Evolutionary conservation across 164 flowering plant genomes (phyloP).

Genomic region (Saururus chinensis): DNA sequence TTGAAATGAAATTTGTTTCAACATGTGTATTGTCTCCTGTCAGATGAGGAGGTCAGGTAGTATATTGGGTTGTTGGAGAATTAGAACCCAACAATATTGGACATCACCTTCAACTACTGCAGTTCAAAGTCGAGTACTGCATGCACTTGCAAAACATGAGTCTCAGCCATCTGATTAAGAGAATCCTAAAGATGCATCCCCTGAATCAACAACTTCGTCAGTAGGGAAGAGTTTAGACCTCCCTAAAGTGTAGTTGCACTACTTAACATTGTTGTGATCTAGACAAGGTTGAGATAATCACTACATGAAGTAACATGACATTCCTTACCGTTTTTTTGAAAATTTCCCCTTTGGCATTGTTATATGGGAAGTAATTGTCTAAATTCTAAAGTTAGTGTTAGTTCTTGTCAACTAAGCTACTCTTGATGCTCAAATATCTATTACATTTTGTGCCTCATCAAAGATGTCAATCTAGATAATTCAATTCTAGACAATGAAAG

Average conservation of each 20-base stretch:
- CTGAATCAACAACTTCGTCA: slow-evolving; percentile 20
- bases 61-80: slow-evolving; percentile 70
- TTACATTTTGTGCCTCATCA: no score
- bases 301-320: no score
- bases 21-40: slow-evolving; percentile 62
- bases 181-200: slow-evolving; percentile 31
- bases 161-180: slow-evolving; percentile 68
- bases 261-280: no score
- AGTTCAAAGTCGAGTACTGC: slow-evolving; percentile 74
- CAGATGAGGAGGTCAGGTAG: slow-evolving; percentile 58
- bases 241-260: slow-evolving; percentile 33
- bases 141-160: slow-evolving; percentile 92
- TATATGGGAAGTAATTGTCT: no score
- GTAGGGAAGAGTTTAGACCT: slow-evolving; percentile 39
- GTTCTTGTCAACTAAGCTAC: no score
- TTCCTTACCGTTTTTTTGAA: no score
- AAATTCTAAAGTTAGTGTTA: no score
- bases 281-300: no score
- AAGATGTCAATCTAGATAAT: no score
- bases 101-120: slow-evolving; percentile 73
- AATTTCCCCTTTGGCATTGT: no score
- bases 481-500: no score
- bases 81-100: slow-evolving; percentile 57
- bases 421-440: no score
- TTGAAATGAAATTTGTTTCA: slow-evolving; percentile 9